Base-by-base conservation (phyloP, 257 asterid genomes). In the Solanum etuberosum region DNA sequence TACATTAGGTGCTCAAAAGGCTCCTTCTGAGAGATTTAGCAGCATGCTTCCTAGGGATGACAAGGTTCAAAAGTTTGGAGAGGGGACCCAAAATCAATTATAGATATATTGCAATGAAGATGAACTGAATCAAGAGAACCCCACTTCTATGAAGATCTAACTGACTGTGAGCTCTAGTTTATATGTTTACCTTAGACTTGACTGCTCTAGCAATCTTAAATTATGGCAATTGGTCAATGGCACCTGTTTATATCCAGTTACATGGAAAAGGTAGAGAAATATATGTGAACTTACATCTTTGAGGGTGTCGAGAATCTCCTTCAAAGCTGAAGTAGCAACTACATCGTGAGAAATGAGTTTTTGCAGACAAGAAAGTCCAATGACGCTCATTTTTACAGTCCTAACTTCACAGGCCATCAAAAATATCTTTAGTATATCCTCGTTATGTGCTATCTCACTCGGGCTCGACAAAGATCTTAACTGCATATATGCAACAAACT, bases 371-470 rank as follows among this genome's bases (percentile, higher is more conserved):
- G 99, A 93, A 48, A 97, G 89, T 31, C 99, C 99, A 87, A 97
- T 93, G 86, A 93, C 98, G 83, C 99, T 97, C 85, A 95, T 87
- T 94, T 95, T 97, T 46, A 90, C 96, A 84, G 91, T 94, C 89
- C 91, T 97, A 72, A 95, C 99, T 90, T 95, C 96, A 89, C 99
- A 97, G 51, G 99, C 99, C 99, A 97, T 97, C 93, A 97, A 90
- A 92, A 97, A 97, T 86, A 97, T 94, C 93, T 89, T 92, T 86
- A 95, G 86, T 89, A 97, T 94, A 87, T 95, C 99, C 87, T 97
- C 98, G 87, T 93, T 94, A 83, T 92, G 93, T 10, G 95, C 96
- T 91, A 97, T 94, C 93, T 97, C 99, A 70, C 89, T 93, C 15
- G 98, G 97, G 88, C 96, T 93, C 25, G 99, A 93, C 90, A 95